Evolutionary conservation across 1,284 basidiomycete species (phyloP), one percentile per base, ranked within the genome.

Genomic region (Pisolithus thermaeus): DNA sequence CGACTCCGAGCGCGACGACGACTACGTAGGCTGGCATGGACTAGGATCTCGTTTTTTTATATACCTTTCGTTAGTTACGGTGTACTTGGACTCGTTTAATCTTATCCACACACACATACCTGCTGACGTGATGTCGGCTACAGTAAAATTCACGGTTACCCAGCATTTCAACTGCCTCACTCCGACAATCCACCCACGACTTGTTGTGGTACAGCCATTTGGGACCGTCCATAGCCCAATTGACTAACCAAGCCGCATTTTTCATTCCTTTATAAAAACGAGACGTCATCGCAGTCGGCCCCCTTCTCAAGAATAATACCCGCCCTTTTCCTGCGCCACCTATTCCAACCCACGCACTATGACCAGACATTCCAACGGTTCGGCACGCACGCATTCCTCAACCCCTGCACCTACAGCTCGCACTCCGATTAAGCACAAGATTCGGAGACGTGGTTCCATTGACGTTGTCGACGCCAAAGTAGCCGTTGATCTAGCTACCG

Each of bases 401-500:
- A 5, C 44, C 36, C 18, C 5, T 41, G 56, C 25, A 14, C 4
- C n/a, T 37, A 57, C 7, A 4, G 25, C 25, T n/a, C 14, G 54
- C 1, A n/a, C 39, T 28, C 9, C 55, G 12, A 35, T 14, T 3
- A 12, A 11, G 18, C 56, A 50, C 46, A 67, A 56, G 40, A 11
- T 58, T 7, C 61, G 54, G 42, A 52, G 59, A 51, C 57, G 54
- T 4, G 43, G 52, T 41, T 77, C 80, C 7, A 74, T 87, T 48
- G 80, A 85, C 57, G 74, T 87, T 23, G 82, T 90, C 48, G 84
- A 90, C 66, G 86, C 88, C 49, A 88, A 88, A 62, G 76, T 82
- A 53, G 89, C 88, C 4, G 81, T 91, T 27, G 88, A 89, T 65
- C 79, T 91, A 47, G 89, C 88, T n/a, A 90, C 87, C 7, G 83